phyloP scores from a whole-genome alignment of 2,329 filamentous ascomycete genomes.

The Dactylellina drechsleri region DNA sequence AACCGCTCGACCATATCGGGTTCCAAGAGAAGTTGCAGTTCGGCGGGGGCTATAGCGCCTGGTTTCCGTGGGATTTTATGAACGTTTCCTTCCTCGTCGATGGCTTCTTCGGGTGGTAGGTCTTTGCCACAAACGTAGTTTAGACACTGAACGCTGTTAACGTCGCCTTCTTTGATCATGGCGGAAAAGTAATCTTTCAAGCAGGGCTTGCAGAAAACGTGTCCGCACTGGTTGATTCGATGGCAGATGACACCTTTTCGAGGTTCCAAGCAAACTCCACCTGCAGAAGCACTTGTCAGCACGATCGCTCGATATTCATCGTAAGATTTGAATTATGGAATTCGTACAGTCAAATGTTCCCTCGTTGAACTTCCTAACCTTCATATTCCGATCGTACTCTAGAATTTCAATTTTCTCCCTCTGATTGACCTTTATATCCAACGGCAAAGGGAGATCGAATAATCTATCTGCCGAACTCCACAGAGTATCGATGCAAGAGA shows the following conservation, averaged over 20 bases:
- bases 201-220: conserved; percentile 91
- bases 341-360: conserved; percentile 51
- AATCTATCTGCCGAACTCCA: conserved; percentile 70
- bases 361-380: conserved; percentile 76
- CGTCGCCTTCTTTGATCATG: conserved; percentile 84
- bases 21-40: conserved; percentile 70
- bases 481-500: conserved; percentile 72
- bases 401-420: conserved; percentile 76
- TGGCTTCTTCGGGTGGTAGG: conserved; percentile 59
- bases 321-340: conserved; percentile 1
- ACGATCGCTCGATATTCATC: not conserved
- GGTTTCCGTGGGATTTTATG: conserved; percentile 52
- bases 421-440: conserved; percentile 65
- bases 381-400: conserved; percentile 80
- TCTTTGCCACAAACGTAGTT: conserved; percentile 80
- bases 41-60: conserved; percentile 57
- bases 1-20: conserved; percentile 83
- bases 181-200: conserved; percentile 89
- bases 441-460: conserved; percentile 66
- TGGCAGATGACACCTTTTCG: conserved; percentile 88
- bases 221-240: conserved; percentile 81
- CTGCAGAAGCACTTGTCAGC: conserved; percentile 13
- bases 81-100: conserved; percentile 38
- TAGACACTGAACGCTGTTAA: conserved; percentile 81
- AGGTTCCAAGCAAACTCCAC: conserved; percentile 69